These are phyloP conservation scores for Amoebophrya sp. DNA, from an alignment of 169 alveolate species.

Conservation along the genomic window DNA sequence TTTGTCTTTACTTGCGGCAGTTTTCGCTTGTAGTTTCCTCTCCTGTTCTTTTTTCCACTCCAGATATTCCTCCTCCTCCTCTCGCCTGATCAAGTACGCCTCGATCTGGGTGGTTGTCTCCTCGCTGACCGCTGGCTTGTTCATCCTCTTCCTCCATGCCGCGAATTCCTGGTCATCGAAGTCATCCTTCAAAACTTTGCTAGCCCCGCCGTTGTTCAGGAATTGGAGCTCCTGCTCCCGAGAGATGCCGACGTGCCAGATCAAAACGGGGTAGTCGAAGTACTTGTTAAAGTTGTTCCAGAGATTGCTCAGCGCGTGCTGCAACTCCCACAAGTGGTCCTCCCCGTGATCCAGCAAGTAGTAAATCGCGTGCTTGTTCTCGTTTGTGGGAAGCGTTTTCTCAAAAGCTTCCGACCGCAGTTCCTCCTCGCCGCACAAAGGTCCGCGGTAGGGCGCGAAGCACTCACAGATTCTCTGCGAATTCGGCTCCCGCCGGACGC, in stretches of 20 bases:
- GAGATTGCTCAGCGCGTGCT: not conserved
- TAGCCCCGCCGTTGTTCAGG: not conserved
- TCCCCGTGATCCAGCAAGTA: not conserved
- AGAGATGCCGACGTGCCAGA: not conserved
- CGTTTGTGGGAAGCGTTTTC: not conserved
- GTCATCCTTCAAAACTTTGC: not conserved
- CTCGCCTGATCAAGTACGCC: not conserved
- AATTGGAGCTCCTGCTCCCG: not conserved
- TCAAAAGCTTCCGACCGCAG: not conserved
- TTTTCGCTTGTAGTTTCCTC: too few relatives aligned
- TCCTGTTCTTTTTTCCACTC: too few relatives aligned
- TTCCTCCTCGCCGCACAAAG: not conserved
- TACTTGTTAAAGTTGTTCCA: not conserved
- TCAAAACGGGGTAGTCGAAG: not conserved
- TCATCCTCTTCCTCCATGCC: not conserved
- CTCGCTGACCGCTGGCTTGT: too few relatives aligned
- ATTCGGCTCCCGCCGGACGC: not conserved
- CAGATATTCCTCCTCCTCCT: not conserved
- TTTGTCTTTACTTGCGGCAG: too few relatives aligned
- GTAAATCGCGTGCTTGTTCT: not conserved
- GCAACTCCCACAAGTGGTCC: not conserved
- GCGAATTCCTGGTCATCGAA: not conserved
- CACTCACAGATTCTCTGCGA: not conserved
- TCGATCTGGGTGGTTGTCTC: not conserved
- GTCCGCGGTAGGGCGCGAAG: not conserved